Evolutionary conservation across 2,329 filamentous ascomycete genomes (phyloP).

Genomic region (Didymellaceae sp.): DNA sequence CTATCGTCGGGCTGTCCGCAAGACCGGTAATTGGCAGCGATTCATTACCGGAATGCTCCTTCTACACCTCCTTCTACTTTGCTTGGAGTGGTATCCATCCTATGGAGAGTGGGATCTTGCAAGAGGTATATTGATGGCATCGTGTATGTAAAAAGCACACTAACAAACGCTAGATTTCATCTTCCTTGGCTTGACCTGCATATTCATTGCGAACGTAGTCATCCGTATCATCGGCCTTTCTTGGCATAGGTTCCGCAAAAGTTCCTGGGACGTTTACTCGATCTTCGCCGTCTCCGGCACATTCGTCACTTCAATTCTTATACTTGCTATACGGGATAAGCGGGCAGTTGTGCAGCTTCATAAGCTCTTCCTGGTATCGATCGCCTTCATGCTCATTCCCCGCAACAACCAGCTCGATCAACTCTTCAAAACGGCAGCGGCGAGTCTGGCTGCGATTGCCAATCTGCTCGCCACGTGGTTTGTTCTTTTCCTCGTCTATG

Average conservation of each 20-base stretch:
- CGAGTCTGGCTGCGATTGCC: conserved; percentile 86
- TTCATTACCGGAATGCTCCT: conserved; percentile 80
- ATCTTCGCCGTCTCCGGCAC: conserved; percentile 79
- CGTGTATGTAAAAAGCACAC: not conserved
- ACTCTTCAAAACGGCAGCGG: conserved; percentile 97
- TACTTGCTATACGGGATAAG: conserved; percentile 64
- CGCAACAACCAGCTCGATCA: conserved; percentile 97
- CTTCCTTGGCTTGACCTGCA: conserved; percentile 80
- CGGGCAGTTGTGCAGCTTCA: conserved; percentile 79
- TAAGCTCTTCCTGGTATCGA: conserved; percentile 91
- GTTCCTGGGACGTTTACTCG: conserved; percentile 95
- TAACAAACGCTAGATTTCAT: conserved; percentile 63
- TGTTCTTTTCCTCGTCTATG: conserved; percentile 93
- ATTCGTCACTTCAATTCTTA: conserved; percentile 80
- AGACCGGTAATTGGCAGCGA: conserved; percentile 89
- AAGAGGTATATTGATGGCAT: conserved; percentile 57
- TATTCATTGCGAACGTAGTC: conserved; percentile 82
- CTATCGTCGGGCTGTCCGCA: conserved; percentile 91
- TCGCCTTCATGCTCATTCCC: conserved; percentile 89
- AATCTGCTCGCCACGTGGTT: conserved; percentile 97
- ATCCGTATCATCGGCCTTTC: conserved; percentile 88
- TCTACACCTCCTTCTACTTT: conserved; percentile 80
- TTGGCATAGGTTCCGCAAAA: conserved; percentile 89
- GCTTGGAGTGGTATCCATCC: conserved; percentile 85
- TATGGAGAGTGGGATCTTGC: conserved; percentile 71